Evolutionary conservation across 1,284 basidiomycete species (phyloP).

Genomic region (Athelia sp.): DNA sequence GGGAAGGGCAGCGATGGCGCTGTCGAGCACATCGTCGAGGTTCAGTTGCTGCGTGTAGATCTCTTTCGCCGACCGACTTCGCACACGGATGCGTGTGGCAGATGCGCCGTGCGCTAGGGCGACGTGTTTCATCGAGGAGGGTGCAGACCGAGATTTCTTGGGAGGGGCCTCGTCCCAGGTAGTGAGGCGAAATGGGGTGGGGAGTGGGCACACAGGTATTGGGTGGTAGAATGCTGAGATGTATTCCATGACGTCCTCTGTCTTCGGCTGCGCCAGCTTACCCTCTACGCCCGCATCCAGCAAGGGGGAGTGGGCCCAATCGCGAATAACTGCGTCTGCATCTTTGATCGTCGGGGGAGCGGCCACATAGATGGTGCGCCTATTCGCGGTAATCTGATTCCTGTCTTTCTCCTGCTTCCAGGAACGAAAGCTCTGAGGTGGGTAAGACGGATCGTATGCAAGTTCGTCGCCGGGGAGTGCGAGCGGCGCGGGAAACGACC

Average conservation of each 20-base stretch:
- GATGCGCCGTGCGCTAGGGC: background rate
- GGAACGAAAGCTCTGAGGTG: constrained; percentile 24
- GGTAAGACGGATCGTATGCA: constrained; percentile 24
- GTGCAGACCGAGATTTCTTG: constrained; percentile 11
- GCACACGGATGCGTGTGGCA: constrained; percentile 25
- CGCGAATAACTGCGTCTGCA: constrained; percentile 14
- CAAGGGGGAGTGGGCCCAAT: constrained; percentile 16
- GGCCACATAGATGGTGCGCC: constrained; percentile 24
- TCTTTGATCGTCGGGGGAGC: constrained; percentile 20
- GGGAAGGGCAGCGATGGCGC: constrained; percentile 25
- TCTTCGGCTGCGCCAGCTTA: constrained; percentile 4
- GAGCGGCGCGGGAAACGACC: constrained; percentile 24
- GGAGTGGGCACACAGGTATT: constrained; percentile 20
- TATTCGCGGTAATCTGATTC: constrained; percentile 20
- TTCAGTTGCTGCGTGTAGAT: constrained; percentile 25
- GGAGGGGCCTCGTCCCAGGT: constrained; percentile 19
- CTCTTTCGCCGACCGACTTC: constrained; percentile 21
- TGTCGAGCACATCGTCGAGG: constrained; percentile 29
- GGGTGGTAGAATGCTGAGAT: constrained; percentile 27
- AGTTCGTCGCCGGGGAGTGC: constrained; percentile 28
- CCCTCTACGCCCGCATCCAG: background rate
- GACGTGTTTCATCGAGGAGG: constrained; percentile 20
- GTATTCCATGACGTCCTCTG: constrained; percentile 22
- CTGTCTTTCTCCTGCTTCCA: constrained; percentile 24
- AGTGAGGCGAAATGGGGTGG: constrained; percentile 17